phyloP scores from a whole-genome alignment of 345 rosid genomes.

The rapeseed (Brassica napus) region Da-Ae NC_063440.1:753501-754000 shows the following conservation, averaged over 20 bases:
- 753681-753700: slow-evolving; percentile 59
- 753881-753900: slow-evolving; percentile 29
- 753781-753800: slow-evolving; percentile 14
- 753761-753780: slow-evolving; percentile 40
- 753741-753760: slow-evolving; percentile 47
- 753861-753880: slow-evolving; percentile 20
- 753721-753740: slow-evolving; percentile 97
- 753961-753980: slow-evolving; percentile 33
- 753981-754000: slow-evolving; percentile 43
- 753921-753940: slow-evolving; percentile 32
- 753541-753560: slow-evolving; percentile 6
- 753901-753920: slow-evolving; percentile 30
- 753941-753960: slow-evolving; percentile 25
- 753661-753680: slow-evolving; percentile 30
- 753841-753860: slow-evolving; percentile 38
- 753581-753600: slow-evolving; percentile 22
- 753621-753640: slow-evolving; percentile 25
- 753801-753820: slow-evolving; percentile 18
- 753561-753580: slow-evolving; percentile 17
- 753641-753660: slow-evolving; percentile 5
- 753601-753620: slow-evolving; percentile 12
- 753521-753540: slow-evolving; percentile 10
- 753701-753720: slow-evolving; percentile 61
- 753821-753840: slow-evolving; percentile 27
- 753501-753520: background rate